Percentiles rank a stretch among this genome's conserved stretches.
Evolutionary conservation across 2,329 filamentous ascomycete species (phyloP).

Genomic region (Pestalotiopsis sp.): DNA sequence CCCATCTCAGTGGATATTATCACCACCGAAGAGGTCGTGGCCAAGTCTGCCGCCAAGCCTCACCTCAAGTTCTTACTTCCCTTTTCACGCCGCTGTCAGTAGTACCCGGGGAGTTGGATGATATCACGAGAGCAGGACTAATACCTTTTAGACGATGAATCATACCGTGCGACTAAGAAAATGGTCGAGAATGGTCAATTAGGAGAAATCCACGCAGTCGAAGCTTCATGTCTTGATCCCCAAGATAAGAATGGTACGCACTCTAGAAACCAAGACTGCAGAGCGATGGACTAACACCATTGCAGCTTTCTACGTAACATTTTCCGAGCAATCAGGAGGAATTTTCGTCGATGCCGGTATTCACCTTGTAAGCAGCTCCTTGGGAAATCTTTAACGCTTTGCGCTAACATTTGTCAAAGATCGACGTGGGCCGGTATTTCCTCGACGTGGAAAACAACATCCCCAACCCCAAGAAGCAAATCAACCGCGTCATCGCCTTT

Average conservation of each 20-base stretch:
- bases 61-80: slow-evolving; percentile 9
- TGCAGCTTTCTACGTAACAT: neutral
- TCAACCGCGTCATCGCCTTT: slow-evolving; percentile 6
- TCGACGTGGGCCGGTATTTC: slow-evolving; percentile 1
- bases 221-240: slow-evolving; percentile 1
- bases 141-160: neutral
- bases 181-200: slow-evolving; percentile 3
- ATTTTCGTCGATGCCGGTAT: slow-evolving; percentile 8
- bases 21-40: slow-evolving; percentile 7
- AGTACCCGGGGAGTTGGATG: neutral
- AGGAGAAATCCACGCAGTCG: slow-evolving; percentile 2
- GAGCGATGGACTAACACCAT: neutral
- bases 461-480: slow-evolving; percentile 9
- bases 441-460: slow-evolving; percentile 8
- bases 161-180: slow-evolving; percentile 6
- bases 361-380: neutral
- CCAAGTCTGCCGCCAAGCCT: slow-evolving; percentile 8
- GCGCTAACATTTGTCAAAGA: neutral
- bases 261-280: too few relatives aligned
- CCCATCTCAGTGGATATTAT: slow-evolving; percentile 6
- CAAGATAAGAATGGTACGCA: slow-evolving; percentile 5
- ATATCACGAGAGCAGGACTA: neutral
- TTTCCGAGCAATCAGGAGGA: slow-evolving; percentile 1
- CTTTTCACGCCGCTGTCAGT: slow-evolving; percentile 2
- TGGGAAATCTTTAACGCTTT: neutral